Conservation (phyloP, 345 rosid species). For the Lepidium didymum region DNA sequence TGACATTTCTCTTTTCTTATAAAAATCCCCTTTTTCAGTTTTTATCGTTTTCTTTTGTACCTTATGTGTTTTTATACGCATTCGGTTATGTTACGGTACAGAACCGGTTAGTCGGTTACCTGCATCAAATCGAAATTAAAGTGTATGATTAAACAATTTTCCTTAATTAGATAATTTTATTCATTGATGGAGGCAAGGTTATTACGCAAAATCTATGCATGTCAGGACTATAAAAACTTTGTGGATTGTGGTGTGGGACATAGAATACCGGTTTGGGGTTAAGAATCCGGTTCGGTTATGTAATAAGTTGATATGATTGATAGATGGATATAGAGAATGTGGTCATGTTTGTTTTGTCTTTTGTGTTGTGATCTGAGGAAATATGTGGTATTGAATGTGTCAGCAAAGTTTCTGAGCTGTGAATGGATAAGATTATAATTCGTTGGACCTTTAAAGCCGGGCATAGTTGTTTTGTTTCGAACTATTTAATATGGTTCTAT, state of each 20-base stretch:
- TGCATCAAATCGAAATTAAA: neutral
- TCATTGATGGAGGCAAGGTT: neutral
- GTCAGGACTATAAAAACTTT: neutral
- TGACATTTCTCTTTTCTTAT: slow-evolving; percentile 11
- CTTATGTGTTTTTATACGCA: neutral
- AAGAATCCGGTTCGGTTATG: slow-evolving; percentile 5
- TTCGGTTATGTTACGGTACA: neutral
- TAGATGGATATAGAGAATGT: slow-evolving; percentile 17
- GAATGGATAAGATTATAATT: slow-evolving; percentile 20
- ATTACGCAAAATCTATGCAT: neutral
- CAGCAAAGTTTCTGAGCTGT: slow-evolving; percentile 1
- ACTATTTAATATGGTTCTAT: too few species aligned
- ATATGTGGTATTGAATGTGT: slow-evolving; percentile 18
- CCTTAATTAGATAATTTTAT: neutral
- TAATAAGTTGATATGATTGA: slow-evolving; percentile 4
- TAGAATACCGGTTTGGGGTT: neutral
- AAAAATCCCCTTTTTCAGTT: neutral
- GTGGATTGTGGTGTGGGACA: neutral
- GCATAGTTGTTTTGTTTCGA: too few species aligned
- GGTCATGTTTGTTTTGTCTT: slow-evolving; percentile 20
- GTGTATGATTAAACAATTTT: neutral
- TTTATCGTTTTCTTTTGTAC: slow-evolving; percentile 13
- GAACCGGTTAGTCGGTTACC: neutral
- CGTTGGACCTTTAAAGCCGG: neutral
- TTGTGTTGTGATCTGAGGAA: slow-evolving; percentile 1